Base-by-base conservation (phyloP, 768 basidiomycete genomes). In the Amanita exitialis region DNA sequence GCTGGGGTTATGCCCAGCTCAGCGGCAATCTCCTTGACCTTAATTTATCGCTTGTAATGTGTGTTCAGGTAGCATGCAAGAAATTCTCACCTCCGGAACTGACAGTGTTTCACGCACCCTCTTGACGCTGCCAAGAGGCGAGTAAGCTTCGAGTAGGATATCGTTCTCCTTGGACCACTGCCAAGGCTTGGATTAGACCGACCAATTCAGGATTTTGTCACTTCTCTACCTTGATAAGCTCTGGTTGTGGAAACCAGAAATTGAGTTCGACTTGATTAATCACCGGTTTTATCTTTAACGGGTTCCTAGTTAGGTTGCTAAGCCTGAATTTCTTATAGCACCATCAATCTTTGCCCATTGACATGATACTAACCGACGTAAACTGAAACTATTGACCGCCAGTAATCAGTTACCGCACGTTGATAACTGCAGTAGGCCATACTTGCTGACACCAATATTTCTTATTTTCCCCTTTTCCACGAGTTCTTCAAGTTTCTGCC, bases 361-460 rank as follows among this genome's bases (percentile, higher is more conserved):
- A 36, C 27, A 18, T 3, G 18, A 25, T 37, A 66, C 66, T 66
- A 32, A 64, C 69, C 66, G 73, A 52, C 77, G 72, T 52, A 82
- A 72, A 61, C 82, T 85, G 67, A 86, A 86, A 63, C 74, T 79
- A 51, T 3, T 23, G 15, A 3, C 38, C 18, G 41, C 30, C 32
- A 18, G 41, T 10, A 28, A 28, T 12, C 35, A 23, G 20, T 2
- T 12, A 35, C 35, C 6, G 13, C 9, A 9, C 20, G 4, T 23
- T 36, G 16, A 21, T 6, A 49, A 13, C 23, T 28, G 16, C 6
- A 49, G 43, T n/a, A 23, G 18, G 21, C 53, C 64, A 47, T 52
- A 83, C 83, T 92, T 92, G 83, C 84, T 86, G 38, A 91, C 71
- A 38, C 90, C 90, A 49, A 91, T 91, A 57, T 88, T 84, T 61